Conservation (phyloP, 495 filamentous ascomycete species). For the Penicillium crystallinum region DNA sequence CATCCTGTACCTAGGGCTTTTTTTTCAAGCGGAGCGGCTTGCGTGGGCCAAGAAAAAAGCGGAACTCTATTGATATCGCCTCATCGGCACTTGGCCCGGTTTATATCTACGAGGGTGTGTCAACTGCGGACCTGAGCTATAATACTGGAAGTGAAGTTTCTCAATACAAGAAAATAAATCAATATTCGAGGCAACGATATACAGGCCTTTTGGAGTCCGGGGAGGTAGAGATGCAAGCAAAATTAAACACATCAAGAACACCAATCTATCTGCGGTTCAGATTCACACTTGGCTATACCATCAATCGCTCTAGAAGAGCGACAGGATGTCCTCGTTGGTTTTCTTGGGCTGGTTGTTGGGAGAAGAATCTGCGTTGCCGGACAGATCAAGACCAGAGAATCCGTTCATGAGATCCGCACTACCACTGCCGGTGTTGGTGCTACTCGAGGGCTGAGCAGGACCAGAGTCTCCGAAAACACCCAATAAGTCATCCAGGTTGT, state of each 20-base stretch:
- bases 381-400: constrained; percentile 74
- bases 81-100: background rate
- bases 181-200: constrained; percentile 8
- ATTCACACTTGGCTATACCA: constrained; percentile 20
- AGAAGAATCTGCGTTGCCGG: constrained; percentile 38
- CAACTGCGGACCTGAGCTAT: no score
- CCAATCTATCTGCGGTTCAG: constrained; percentile 30
- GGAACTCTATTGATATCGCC: background rate
- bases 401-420: constrained; percentile 71
- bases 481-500: constrained; percentile 85
- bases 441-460: constrained; percentile 24
- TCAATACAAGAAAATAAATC: background rate
- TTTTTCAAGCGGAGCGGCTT: background rate
- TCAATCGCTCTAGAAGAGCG: constrained; percentile 61
- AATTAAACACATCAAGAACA: constrained; percentile 26
- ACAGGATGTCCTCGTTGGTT: constrained; percentile 84
- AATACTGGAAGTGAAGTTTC: no score
- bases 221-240: constrained; percentile 11
- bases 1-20: no score
- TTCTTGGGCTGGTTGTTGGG: constrained; percentile 44
- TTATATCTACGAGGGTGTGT: no score
- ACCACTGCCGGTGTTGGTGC: constrained; percentile 24
- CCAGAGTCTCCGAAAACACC: constrained; percentile 62
- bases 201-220: constrained; percentile 19
- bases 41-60: background rate